phyloP scores from a whole-genome alignment of 257 asterid genomes.

The Primulina eburnea region DNA sequence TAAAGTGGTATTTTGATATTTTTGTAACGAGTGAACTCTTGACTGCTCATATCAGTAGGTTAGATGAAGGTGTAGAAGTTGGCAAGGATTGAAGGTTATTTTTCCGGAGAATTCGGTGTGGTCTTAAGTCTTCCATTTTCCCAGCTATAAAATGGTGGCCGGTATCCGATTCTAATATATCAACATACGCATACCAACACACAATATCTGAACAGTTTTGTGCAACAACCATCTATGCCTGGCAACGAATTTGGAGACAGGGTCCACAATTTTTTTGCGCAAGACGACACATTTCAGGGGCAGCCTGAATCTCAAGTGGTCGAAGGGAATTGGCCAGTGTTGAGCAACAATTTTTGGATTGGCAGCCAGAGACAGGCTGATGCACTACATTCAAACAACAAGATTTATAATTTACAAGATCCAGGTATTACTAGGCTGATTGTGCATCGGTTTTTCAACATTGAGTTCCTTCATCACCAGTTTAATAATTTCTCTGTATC shows the following conservation, averaged over 20 bases:
- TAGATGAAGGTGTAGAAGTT: background rate
- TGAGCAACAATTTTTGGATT: conserved; percentile 49
- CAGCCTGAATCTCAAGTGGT: conserved; percentile 56
- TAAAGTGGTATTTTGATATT: background rate
- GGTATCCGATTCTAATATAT: too few relatives aligned
- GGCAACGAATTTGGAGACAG: conserved; percentile 83
- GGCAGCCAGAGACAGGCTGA: conserved; percentile 59
- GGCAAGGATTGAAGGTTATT: background rate
- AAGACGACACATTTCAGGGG: conserved; percentile 62
- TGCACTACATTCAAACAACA: conserved; percentile 37
- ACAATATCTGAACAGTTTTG: conserved; percentile 15
- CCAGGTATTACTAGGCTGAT: conserved; percentile 34
- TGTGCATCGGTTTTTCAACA: background rate
- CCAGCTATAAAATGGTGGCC: background rate
- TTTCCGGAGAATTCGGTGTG: background rate
- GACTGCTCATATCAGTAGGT: background rate
- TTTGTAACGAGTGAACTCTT: background rate
- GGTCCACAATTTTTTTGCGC: conserved; percentile 90
- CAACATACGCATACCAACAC: background rate
- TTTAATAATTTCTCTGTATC: conserved; percentile 5
- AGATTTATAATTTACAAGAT: conserved; percentile 45
- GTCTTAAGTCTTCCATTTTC: background rate
- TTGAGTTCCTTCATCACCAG: background rate
- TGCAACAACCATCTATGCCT: conserved; percentile 75
- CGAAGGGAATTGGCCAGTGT: conserved; percentile 62